These are phyloP conservation scores for Ophiostoma fasciatum DNA, from an alignment of 2,329 filamentous ascomycete genomes.

Conservation along the genomic window DNA sequence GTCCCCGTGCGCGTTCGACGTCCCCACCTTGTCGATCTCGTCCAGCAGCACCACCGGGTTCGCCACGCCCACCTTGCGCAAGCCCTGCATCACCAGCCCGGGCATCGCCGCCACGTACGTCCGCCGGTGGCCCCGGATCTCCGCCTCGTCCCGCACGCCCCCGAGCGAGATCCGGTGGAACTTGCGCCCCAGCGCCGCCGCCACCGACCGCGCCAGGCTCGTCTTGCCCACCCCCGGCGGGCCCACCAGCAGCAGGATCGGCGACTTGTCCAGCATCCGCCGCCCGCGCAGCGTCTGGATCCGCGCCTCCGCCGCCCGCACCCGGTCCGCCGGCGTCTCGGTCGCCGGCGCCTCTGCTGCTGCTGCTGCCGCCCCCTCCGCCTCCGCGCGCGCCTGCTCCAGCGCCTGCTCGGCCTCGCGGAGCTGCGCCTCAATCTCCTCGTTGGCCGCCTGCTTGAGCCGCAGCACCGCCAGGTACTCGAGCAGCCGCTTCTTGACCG, in stretches of 20 bases:
- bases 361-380: slow-evolving; percentile 12
- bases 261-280: slow-evolving; percentile 85
- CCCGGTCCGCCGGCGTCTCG: slow-evolving; percentile 17
- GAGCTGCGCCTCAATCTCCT: slow-evolving; percentile 68
- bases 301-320: slow-evolving; percentile 40
- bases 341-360: slow-evolving; percentile 5
- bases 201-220: slow-evolving; percentile 83
- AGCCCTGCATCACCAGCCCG: slow-evolving; percentile 77
- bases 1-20: slow-evolving; percentile 84
- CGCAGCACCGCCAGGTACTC: slow-evolving; percentile 95
- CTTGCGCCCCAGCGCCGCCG: slow-evolving; percentile 79
- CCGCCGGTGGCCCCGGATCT: slow-evolving; percentile 85
- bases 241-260: slow-evolving; percentile 83
- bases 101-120: slow-evolving; percentile 99
- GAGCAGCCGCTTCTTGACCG: slow-evolving; percentile 89
- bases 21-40: slow-evolving; percentile 94
- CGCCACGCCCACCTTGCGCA: slow-evolving; percentile 89
- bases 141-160: slow-evolving; percentile 88
- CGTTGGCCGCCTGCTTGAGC: slow-evolving; percentile 82
- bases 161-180: slow-evolving; percentile 96
- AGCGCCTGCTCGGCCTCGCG: slow-evolving; percentile 46
- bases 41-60: slow-evolving; percentile 94
- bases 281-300: slow-evolving; percentile 65
- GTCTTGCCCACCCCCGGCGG: slow-evolving; percentile 95
- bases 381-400: slow-evolving; percentile 27